phyloP scores from a whole-genome alignment of 2,329 filamentous ascomycete species.

The Stromatinia cepivora region DNA sequence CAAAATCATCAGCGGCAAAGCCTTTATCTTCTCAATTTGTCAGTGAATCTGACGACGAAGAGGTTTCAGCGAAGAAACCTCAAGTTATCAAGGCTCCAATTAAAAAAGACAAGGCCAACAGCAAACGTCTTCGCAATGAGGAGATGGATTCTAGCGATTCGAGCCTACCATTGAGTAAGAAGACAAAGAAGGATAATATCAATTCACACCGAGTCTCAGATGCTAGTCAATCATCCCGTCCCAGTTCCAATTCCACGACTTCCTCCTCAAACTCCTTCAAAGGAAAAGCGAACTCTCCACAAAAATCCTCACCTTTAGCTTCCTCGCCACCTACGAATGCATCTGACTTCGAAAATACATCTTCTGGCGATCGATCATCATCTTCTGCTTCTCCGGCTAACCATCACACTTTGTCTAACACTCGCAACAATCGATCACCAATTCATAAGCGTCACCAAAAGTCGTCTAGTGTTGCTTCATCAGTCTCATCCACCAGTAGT shows the following conservation, averaged over 20 bases:
- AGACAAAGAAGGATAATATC: slow-evolving; percentile 33
- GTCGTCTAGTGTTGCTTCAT: slow-evolving; percentile 38
- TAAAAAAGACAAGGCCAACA: slow-evolving; percentile 43
- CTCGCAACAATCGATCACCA: slow-evolving; percentile 35
- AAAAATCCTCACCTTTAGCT: slow-evolving; percentile 65
- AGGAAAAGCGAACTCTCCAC: slow-evolving; percentile 55
- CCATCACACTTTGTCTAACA: slow-evolving; percentile 21
- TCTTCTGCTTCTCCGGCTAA: slow-evolving; percentile 35
- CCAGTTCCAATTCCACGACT: slow-evolving; percentile 43
- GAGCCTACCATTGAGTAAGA: slow-evolving; percentile 39
- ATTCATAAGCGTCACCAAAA: slow-evolving; percentile 40
- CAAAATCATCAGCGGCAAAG: slow-evolving; percentile 15
- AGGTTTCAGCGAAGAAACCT: slow-evolving; percentile 23
- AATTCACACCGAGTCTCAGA: slow-evolving; percentile 51
- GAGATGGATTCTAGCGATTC: slow-evolving; percentile 37
- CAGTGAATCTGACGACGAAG: slow-evolving; percentile 39
- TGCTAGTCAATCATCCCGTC: slow-evolving; percentile 50
- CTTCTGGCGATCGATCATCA: slow-evolving; percentile 33
- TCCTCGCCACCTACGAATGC: slow-evolving; percentile 66
- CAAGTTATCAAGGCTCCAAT: slow-evolving; percentile 42
- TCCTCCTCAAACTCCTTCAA: slow-evolving; percentile 42
- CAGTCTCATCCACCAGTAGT: slow-evolving; percentile 34
- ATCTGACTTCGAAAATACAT: slow-evolving; percentile 56
- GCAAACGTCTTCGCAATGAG: slow-evolving; percentile 54
- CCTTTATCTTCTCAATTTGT: slow-evolving; percentile 39